A percentile compares a stretch with the other conserved stretches of the same genome.
phyloP scores from a whole-genome alignment of 2,329 filamentous ascomycete genomes.

The Sporothrix schenckii region DNA sequence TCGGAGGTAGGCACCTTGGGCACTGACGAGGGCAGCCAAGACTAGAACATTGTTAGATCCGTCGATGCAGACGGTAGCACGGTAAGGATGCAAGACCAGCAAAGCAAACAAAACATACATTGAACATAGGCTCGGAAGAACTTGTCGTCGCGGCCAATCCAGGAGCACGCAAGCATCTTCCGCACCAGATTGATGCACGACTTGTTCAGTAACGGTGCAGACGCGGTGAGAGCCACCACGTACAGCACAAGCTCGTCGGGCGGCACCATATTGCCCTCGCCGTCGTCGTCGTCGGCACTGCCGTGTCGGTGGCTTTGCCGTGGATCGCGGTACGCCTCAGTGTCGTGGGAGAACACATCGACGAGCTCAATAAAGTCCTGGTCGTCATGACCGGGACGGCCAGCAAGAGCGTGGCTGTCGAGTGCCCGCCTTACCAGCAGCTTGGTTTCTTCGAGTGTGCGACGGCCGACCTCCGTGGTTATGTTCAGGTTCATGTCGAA shows the following conservation, averaged over 20 bases:
- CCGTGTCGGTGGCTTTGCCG: constrained; percentile 49
- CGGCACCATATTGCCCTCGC: constrained; percentile 43
- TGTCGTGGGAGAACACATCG: constrained; percentile 59
- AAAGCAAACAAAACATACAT: constrained; percentile 29
- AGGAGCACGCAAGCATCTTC: constrained; percentile 62
- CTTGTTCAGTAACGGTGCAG: constrained; percentile 62
- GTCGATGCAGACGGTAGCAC: neutral
- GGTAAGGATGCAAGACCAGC: neutral
- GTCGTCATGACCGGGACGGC: constrained; percentile 42
- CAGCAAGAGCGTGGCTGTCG: constrained; percentile 59
- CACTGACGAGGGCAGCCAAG: constrained; percentile 73
- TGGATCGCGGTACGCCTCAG: constrained; percentile 44
- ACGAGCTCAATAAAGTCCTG: constrained; percentile 65
- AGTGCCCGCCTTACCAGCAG: constrained; percentile 58
- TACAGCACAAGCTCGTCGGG: constrained; percentile 63
- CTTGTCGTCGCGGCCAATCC: constrained; percentile 65
- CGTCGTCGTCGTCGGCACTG: constrained; percentile 53
- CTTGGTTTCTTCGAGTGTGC: constrained; percentile 60
- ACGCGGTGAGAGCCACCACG: constrained; percentile 64
- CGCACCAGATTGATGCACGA: constrained; percentile 62
- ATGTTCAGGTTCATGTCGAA: constrained; percentile 62
- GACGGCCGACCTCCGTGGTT: constrained; percentile 57
- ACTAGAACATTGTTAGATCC: constrained; percentile 54
- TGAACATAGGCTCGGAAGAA: constrained; percentile 65
- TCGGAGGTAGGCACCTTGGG: constrained; percentile 70